Percentiles rank a stretch among this genome's conserved stretches.
These are phyloP conservation scores for Talaromyces funiculosus DNA, from an alignment of 2,329 filamentous ascomycete species.

Conservation along the genomic window DNA sequence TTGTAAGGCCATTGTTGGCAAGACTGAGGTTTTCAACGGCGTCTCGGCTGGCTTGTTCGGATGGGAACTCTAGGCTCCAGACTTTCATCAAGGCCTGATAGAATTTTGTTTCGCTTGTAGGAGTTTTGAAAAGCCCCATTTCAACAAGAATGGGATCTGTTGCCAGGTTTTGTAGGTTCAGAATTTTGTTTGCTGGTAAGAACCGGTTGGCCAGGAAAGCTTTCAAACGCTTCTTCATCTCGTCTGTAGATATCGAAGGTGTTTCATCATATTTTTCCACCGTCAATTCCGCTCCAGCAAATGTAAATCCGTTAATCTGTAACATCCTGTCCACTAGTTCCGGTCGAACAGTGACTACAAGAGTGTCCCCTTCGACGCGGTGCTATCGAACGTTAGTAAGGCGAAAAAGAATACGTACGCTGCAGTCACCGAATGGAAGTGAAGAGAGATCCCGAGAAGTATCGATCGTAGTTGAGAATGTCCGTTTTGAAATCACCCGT, in stretches of 20 bases:
- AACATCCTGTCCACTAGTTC: conserved; percentile 60
- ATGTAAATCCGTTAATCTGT: conserved; percentile 63
- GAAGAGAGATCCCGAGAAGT: conserved; percentile 24
- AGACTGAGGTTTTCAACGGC: conserved; percentile 78
- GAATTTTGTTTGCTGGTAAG: conserved; percentile 62
- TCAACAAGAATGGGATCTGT: conserved; percentile 65
- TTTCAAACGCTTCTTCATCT: conserved; percentile 64
- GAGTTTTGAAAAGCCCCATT: conserved; percentile 69
- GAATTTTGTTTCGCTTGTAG: conserved; percentile 72
- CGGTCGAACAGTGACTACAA: conserved; percentile 62
- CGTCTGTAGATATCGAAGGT: conserved; percentile 41
- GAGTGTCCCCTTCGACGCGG: conserved; percentile 61
- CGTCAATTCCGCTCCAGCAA: conserved; percentile 58
- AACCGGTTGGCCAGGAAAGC: conserved; percentile 71
- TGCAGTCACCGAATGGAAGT: conserved; percentile 35
- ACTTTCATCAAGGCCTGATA: conserved; percentile 89
- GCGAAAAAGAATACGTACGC: conserved; percentile 43
- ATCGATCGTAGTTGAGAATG: conserved; percentile 40
- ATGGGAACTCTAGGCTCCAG: conserved; percentile 71
- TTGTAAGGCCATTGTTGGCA: conserved; percentile 69
- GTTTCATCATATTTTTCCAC: conserved; percentile 45
- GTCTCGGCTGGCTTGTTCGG: conserved; percentile 64
- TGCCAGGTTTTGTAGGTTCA: conserved; percentile 75
- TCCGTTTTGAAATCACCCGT: conserved; percentile 40
- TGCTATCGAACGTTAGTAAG: conserved; percentile 68